Evolutionary conservation across 805 yeast species (phyloP).

Genomic region (Metschnikowia aberdeeniae): DNA sequence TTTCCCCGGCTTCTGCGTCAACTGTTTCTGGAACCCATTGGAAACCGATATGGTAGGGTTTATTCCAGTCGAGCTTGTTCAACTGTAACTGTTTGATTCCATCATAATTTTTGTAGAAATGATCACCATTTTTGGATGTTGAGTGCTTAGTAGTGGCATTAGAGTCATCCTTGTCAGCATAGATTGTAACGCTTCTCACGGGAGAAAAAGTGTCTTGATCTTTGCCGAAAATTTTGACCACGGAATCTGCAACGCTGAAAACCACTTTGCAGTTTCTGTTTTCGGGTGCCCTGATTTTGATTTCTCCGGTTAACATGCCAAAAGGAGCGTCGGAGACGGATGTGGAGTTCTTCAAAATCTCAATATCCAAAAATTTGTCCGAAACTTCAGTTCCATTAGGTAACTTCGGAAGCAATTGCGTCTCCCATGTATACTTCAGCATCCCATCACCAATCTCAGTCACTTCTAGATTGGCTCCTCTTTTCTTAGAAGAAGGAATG

Average conservation of each 20-base stretch:
- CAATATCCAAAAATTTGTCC: conserved; percentile 46
- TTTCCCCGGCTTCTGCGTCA: conserved; percentile 21
- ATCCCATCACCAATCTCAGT: conserved; percentile 38
- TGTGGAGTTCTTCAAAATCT: conserved; percentile 49
- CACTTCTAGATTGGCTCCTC: conserved; percentile 32
- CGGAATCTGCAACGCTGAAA: conserved; percentile 50
- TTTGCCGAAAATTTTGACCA: conserved; percentile 21
- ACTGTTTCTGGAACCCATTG: conserved; percentile 67
- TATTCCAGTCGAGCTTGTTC: conserved; percentile 62
- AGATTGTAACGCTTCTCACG: conserved; percentile 58
- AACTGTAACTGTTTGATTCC: conserved; percentile 66
- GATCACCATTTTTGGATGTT: conserved; percentile 37
- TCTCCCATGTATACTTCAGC: conserved; percentile 51
- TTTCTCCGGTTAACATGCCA: conserved; percentile 62
- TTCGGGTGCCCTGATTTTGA: conserved; percentile 53
- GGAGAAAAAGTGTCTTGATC: conserved; percentile 42
- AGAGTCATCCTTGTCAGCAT: conserved; percentile 26
- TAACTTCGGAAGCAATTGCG: conserved; percentile 43
- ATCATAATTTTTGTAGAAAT: conserved; percentile 47
- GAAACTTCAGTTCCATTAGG: conserved; percentile 29
- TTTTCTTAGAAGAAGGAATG: conserved; percentile 57
- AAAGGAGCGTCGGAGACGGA: conserved; percentile 45
- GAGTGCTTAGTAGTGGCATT: conserved; percentile 2
- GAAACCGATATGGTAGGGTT: conserved; percentile 55
- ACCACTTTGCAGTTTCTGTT: conserved; percentile 61